These are phyloP conservation scores for Cyberlindnera sargentensis DNA, from an alignment of 805 yeast species.

Conservation along the genomic window DNA sequence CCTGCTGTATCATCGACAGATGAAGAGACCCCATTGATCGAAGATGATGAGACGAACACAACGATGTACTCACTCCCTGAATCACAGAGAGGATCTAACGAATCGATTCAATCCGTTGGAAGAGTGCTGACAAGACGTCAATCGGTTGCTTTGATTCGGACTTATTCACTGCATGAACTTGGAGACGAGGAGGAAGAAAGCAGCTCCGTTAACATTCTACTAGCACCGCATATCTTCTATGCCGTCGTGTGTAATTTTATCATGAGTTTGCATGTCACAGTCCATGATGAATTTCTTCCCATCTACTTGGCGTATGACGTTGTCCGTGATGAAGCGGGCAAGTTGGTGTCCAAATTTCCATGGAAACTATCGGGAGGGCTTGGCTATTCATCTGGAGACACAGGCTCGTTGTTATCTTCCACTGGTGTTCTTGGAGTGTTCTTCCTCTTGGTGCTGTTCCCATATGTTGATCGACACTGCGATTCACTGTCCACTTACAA, in stretches of 20 bases:
- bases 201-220: slow-evolving; percentile 19
- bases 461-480: slow-evolving; percentile 41
- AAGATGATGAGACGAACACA: background rate
- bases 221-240: slow-evolving; percentile 27
- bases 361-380: slow-evolving; percentile 45
- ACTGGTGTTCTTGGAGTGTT: slow-evolving; percentile 50
- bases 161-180: slow-evolving; percentile 26
- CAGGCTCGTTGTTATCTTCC: slow-evolving; percentile 43
- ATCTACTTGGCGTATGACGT: slow-evolving; percentile 40
- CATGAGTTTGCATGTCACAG: slow-evolving; percentile 40
- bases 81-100: slow-evolving; percentile 6
- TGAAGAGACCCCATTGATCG: slow-evolving; percentile 7
- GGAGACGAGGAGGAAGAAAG: slow-evolving; percentile 20
- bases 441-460: slow-evolving; percentile 43
- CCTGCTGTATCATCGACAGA: slow-evolving; percentile 14
- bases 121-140: slow-evolving; percentile 26
- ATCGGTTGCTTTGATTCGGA: slow-evolving; percentile 26
- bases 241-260: slow-evolving; percentile 33
- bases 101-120: slow-evolving; percentile 22
- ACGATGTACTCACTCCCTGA: background rate
- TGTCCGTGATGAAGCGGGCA: slow-evolving; percentile 20
- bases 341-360: slow-evolving; percentile 35
- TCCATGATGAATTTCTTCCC: slow-evolving; percentile 49
- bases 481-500: slow-evolving; percentile 40
- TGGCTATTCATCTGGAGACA: slow-evolving; percentile 37